Percentiles rank a stretch among this genome's conserved stretches.
Conservation (phyloP, 2,329 filamentous ascomycete genomes). For the Fusarium sp. region DNA sequence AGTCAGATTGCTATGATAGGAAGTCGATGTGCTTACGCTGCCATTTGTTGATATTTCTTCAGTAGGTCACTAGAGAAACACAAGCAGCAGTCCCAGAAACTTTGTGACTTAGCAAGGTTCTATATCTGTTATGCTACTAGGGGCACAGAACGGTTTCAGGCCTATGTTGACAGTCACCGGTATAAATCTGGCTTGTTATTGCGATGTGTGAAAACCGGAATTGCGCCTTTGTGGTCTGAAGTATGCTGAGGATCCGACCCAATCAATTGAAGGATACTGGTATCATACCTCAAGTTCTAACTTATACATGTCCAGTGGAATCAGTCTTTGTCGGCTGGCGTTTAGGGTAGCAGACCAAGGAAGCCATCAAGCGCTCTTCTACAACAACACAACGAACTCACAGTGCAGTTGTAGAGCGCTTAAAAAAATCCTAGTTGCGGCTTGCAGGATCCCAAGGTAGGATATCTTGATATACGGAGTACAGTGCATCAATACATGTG, state of each 20-base stretch:
- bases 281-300: not conserved
- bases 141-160: not conserved
- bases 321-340: not conserved
- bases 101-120: not conserved
- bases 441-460: no score
- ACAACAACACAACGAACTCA: constrained; percentile 10
- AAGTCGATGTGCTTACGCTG: not conserved
- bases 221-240: not conserved
- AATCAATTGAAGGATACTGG: not conserved
- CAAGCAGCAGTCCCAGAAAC: not conserved
- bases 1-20: not conserved
- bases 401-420: not conserved
- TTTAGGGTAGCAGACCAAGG: not conserved
- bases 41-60: not conserved
- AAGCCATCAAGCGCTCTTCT: constrained; percentile 25
- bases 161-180: not conserved
- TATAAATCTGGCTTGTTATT: not conserved
- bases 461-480: no score
- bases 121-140: not conserved
- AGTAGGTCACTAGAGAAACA: not conserved
- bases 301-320: not conserved
- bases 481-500: no score
- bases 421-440: no score
- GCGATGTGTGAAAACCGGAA: not conserved
- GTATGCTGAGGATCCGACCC: not conserved